Base-by-base conservation (phyloP, 1,139 yeast species). In the Meyerozyma smithsonii region DNA sequence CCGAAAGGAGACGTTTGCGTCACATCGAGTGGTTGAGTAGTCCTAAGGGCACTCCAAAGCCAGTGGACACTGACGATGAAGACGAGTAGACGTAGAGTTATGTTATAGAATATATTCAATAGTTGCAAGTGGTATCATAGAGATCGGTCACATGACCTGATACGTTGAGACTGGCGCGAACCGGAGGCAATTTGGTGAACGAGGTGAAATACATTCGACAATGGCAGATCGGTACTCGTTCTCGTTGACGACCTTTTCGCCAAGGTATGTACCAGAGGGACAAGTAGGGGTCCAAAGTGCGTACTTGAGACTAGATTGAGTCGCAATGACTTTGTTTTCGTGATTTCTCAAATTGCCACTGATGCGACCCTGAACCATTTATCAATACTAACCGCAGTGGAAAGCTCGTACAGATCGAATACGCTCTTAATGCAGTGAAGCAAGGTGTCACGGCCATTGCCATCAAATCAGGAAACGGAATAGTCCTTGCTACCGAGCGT, bases 211-310 rank as follows among this genome's bases (percentile, higher is more conserved):
- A 17, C 34, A 16, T 17, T 10, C 21, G 15, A 18, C 34, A 45
- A 90, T 92, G 97, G 96, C 98, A 48, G 97, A 92, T 64, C 81
- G 97, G 75, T 92, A 94, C 68, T 90, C 98, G 12, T 94, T 94
- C 62, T 94, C 98, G 19, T 77, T 92, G 49, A 90, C 97, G 36
- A 90, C 97, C 25, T 90, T 90, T 64, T 89, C 97, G 41, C 97
- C 97, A 59, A 85, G 86, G 90, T 84, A 77, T 48, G 88, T 77
- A 39, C 25, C n/a, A 3, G 10, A 6, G 12, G n/a, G 3, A 23
- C 6, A 4, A 4, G n/a, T 11, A 23, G 25, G 25, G 25, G n/a
- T 6, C 12, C 3, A 3, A 23, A 8, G 10, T 4, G 10, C 12
- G 25, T 11, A 5, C 6, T 4, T 8, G 25, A 23, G 12, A 4